Base-by-base conservation (phyloP, 495 filamentous ascomycete species). In the Podospora pseudopauciseta region DNA sequence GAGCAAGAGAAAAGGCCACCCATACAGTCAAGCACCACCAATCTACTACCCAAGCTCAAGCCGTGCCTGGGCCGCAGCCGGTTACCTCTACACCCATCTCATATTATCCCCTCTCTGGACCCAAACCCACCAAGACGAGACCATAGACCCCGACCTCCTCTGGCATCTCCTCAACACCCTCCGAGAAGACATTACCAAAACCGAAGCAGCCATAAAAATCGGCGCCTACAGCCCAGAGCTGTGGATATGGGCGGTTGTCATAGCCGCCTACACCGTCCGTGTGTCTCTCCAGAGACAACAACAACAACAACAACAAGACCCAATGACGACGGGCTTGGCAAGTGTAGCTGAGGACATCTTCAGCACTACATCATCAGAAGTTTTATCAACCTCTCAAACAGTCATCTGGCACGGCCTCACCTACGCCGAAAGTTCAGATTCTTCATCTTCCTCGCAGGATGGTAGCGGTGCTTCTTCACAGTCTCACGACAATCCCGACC, bases 11-110 rank as follows among this genome's bases (percentile, higher is more conserved):
- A 19, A 58, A 58, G 55, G 18, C 55, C 55, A 70, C 39, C 60
- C 69, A 0, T 71, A 68, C 53, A 18, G 53, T 5, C 4, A 27
- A 19, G 63, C 70, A 1, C 60, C 67, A 5, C 30, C 67, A 2
- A 58, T 49, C 0, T 64, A 65, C 15, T 66, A 67, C 39, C 73
- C 73, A 2, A 70, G 65, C 16, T 32, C 71, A 23, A 68, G 66
- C 44, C 71, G 73, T 32, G 68, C 73, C 56, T 75, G 73, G 73
- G 73, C 71, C 6, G 61, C 69, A 1, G 73, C 73, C 20, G 69
- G 61, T 7, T 75, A 75, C 49, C 59, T 75, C 20, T 75, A 73
- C 32, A 68, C 71, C 0, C 73, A 75, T 49, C 32, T 73, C 28
- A 26, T 74, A 11, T 61, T 74, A 15, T 39, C 58, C 15, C 59